Evolutionary conservation across 176 grass and related monocot species (phyloP).

Genomic region (Thalia dealbata): DNA sequence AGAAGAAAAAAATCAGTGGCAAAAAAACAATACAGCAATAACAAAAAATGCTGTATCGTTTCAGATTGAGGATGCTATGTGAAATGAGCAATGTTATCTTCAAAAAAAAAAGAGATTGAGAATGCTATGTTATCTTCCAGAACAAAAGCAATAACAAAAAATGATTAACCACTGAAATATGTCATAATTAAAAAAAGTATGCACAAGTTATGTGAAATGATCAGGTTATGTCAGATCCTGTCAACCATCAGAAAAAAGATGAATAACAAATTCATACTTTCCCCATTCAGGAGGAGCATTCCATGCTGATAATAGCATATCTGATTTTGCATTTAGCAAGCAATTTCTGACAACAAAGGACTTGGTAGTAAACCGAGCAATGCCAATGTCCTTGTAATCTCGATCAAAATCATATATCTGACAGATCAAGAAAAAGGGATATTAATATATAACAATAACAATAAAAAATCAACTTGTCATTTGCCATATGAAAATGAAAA

Average conservation of each 20-base stretch:
- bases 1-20: not conserved
- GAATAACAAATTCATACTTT: slow-evolving; percentile 47
- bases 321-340: slow-evolving; percentile 75
- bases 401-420: slow-evolving; percentile 91
- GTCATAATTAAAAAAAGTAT: not conserved
- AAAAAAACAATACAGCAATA: not conserved
- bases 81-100: too few species aligned
- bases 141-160: not conserved
- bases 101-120: too few species aligned
- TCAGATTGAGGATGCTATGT: too few species aligned
- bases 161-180: not conserved
- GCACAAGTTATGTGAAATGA: not conserved
- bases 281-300: slow-evolving; percentile 74
- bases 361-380: slow-evolving; percentile 87
- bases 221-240: not conserved
- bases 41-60: not conserved
- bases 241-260: slow-evolving; percentile 8
- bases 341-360: slow-evolving; percentile 93
- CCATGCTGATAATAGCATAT: slow-evolving; percentile 94
- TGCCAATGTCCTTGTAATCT: slow-evolving; percentile 95
- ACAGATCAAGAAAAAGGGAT: slow-evolving; percentile 7
- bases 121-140: too few species aligned
- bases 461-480: not conserved
- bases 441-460: not conserved
- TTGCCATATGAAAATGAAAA: not conserved